Percentiles rank a stretch among this genome's conserved stretches.
Evolutionary conservation across 1,284 basidiomycete species (phyloP).

Genomic region (Pseudozyma thailandica): DNA sequence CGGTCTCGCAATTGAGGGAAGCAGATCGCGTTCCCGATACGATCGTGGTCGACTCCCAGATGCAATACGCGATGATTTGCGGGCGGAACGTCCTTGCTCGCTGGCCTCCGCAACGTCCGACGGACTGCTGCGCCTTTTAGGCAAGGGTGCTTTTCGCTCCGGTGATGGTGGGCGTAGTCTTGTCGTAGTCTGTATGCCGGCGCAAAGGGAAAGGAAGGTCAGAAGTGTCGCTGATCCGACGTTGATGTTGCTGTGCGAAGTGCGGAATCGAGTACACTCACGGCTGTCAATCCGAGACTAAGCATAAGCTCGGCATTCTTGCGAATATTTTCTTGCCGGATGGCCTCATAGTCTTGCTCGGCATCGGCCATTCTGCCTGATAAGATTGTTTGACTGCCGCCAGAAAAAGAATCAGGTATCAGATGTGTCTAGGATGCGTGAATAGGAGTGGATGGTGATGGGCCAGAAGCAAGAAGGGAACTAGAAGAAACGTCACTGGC

Average conservation of each 20-base stretch:
- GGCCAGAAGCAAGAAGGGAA: neutral
- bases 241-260: neutral
- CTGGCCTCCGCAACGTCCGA: constrained; percentile 5
- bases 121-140: constrained; percentile 21
- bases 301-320: constrained; percentile 60
- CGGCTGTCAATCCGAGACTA: constrained; percentile 42
- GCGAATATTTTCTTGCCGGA: constrained; percentile 68
- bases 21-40: constrained; percentile 34
- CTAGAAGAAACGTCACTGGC: neutral
- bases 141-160: constrained; percentile 19
- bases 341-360: constrained; percentile 50
- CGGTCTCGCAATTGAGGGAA: constrained; percentile 19
- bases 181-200: constrained; percentile 22
- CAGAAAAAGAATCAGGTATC: too few relatives aligned
- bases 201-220: too few relatives aligned
- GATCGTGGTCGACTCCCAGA: constrained; percentile 30
- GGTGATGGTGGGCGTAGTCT: constrained; percentile 33
- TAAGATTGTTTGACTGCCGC: too few relatives aligned
- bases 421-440: neutral
- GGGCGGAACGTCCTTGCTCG: constrained; percentile 15
- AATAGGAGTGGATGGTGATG: neutral
- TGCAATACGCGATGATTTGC: constrained; percentile 48
- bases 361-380: constrained; percentile 32
- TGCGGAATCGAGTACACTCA: constrained; percentile 13
- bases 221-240: too few relatives aligned